A percentile compares a stretch with the other conserved stretches of the same genome.
These are phyloP conservation scores for Paramecium tetraurelia DNA, from an alignment of 73 alveolate genomes.

Conservation along the genomic window DNA sequence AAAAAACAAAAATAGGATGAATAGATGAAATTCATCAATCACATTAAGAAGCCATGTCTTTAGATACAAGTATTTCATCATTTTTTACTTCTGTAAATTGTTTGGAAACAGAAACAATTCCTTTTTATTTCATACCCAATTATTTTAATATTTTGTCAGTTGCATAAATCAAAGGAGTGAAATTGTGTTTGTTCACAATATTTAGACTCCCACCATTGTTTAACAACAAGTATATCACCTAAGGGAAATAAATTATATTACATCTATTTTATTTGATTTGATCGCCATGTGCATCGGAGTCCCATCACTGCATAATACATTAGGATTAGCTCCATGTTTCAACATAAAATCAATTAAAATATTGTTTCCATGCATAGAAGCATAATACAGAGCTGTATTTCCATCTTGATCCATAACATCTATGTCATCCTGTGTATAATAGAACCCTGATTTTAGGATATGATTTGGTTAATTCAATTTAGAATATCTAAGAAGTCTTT, in stretches of 20 bases:
- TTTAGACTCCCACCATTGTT: neutral
- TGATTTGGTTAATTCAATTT: neutral
- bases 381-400: conserved; percentile 38
- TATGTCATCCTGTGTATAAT: neutral
- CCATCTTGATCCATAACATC: conserved; percentile 37
- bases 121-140: conserved; percentile 1
- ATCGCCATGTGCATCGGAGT: conserved; percentile 45
- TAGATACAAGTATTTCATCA: neutral
- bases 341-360: neutral
- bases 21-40: neutral
- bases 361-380: conserved; percentile 14
- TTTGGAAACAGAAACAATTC: neutral
- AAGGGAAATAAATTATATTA: neutral
- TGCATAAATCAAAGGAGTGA: conserved; percentile 18
- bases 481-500: neutral
- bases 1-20: neutral
- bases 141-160: neutral
- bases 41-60: neutral
- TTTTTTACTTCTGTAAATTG: neutral
- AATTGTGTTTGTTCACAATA: neutral
- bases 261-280: neutral
- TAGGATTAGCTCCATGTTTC: conserved; percentile 39
- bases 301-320: neutral
- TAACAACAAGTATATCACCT: neutral
- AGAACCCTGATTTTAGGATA: conserved; percentile 13